phyloP scores from a whole-genome alignment of 2,329 filamentous ascomycete species.

The Tothia fuscella region DNA sequence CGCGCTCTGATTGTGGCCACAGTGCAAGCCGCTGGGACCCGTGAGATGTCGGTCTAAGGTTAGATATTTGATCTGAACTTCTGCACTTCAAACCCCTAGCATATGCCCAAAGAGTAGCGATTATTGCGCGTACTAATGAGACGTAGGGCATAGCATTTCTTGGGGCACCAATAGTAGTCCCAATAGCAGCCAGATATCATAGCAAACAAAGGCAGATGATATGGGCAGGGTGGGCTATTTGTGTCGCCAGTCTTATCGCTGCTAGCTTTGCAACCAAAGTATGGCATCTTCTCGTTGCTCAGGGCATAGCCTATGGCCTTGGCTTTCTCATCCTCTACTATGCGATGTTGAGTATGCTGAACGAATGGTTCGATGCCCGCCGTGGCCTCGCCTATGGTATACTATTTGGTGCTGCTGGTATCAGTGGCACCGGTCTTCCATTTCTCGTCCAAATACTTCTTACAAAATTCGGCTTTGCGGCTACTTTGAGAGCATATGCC shows the following conservation, averaged over 20 bases:
- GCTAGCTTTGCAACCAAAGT: conserved; percentile 25
- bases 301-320: conserved; percentile 28
- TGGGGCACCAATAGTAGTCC: conserved; percentile 3
- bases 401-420: conserved; percentile 21
- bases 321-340: conserved; percentile 29
- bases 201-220: conserved; percentile 8
- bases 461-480: conserved; percentile 5
- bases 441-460: conserved; percentile 6
- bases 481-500: conserved; percentile 6
- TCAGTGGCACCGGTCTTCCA: conserved; percentile 15
- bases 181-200: conserved; percentile 1
- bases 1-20: too few species aligned
- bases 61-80: too few species aligned
- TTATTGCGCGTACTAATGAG: too few species aligned
- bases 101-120: too few species aligned
- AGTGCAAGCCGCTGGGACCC: too few species aligned
- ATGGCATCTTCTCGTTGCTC: conserved; percentile 25
- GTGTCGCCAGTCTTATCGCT: conserved; percentile 20
- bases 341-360: conserved; percentile 28
- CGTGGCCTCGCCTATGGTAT: conserved; percentile 28
- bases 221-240: conserved; percentile 5
- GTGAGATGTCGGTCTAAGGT: too few species aligned
- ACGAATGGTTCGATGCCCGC: conserved; percentile 28
- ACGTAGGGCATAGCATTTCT: conserved; percentile 9
- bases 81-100: too few species aligned